Evolutionary conservation across 805 yeast genomes (phyloP).

Genomic region (Cyberlindnera americana): DNA sequence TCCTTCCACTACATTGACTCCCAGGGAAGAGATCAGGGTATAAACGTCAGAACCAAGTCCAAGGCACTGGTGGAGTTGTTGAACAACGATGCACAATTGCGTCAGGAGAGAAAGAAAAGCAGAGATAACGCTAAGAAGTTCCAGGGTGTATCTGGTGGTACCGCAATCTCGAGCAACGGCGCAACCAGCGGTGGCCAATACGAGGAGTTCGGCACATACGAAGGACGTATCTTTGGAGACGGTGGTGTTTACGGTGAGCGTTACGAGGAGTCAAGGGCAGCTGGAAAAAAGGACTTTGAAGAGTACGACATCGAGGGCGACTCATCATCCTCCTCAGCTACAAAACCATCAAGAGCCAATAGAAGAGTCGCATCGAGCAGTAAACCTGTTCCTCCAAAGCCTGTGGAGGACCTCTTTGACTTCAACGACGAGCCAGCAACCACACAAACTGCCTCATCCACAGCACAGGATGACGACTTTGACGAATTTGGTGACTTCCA

Average conservation of each 20-base stretch:
- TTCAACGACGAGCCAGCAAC: constrained; percentile 32
- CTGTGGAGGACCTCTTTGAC: constrained; percentile 44
- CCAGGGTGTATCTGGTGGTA: constrained; percentile 72
- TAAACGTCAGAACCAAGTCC: constrained; percentile 89
- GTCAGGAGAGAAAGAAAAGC: constrained; percentile 89
- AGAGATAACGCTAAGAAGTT: constrained; percentile 79
- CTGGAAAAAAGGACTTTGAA: constrained; percentile 48
- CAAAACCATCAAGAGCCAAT: constrained; percentile 2
- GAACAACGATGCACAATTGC: constrained; percentile 69
- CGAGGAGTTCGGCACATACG: constrained; percentile 44
- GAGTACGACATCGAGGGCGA: constrained; percentile 51
- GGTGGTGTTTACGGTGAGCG: constrained; percentile 69
- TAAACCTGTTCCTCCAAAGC: constrained; percentile 31
- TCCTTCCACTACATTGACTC: constrained; percentile 92
- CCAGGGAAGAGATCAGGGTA: constrained; percentile 93
- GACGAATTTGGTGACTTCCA: constrained; percentile 85
- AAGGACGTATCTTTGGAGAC: constrained; percentile 61
- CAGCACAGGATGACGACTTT: constrained; percentile 40
- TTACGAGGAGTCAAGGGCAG: constrained; percentile 54
- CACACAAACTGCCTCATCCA: constrained; percentile 15
- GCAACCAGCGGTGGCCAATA: constrained; percentile 30
- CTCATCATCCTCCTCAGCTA: constrained; percentile 23
- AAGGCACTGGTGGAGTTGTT: constrained; percentile 68
- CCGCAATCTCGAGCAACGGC: constrained; percentile 31
- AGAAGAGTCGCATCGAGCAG: constrained; percentile 31